Conservation (phyloP, 2,329 filamentous ascomycete species). For the Chaetomium sp. region DNA sequence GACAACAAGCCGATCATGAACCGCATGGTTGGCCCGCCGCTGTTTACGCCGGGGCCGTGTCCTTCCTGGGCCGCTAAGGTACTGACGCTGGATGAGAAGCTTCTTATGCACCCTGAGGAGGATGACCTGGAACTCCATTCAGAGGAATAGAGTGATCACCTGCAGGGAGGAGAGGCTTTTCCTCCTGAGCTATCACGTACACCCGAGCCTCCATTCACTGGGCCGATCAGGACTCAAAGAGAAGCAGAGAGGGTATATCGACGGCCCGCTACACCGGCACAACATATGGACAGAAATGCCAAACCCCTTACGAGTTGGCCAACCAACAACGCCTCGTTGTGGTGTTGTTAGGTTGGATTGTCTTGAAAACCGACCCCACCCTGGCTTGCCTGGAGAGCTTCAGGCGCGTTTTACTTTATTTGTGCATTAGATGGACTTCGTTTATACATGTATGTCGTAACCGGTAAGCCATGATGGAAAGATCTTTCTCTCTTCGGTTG, state of each 20-base stretch:
- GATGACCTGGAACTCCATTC: slow-evolving; percentile 50
- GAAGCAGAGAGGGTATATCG: slow-evolving; percentile 12
- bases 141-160: slow-evolving; percentile 38
- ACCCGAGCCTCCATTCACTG: background rate
- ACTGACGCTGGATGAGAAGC: background rate
- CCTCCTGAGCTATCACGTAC: background rate
- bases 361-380: too few relatives aligned
- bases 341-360: too few relatives aligned
- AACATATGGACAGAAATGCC: background rate
- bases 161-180: background rate
- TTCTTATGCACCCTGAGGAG: slow-evolving; percentile 3
- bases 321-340: too few relatives aligned
- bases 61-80: slow-evolving; percentile 1
- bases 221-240: slow-evolving; percentile 13
- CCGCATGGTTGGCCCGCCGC: background rate
- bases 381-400: too few relatives aligned
- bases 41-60: background rate
- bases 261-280: slow-evolving; percentile 3
- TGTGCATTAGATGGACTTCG: too few relatives aligned
- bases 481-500: too few relatives aligned
- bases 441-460: too few relatives aligned
- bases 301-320: too few relatives aligned
- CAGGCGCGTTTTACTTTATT: too few relatives aligned
- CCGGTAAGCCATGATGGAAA: too few relatives aligned
- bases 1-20: background rate